Evolutionary conservation across 2,329 filamentous ascomycete genomes (phyloP), one percentile per base, ranked within the genome.

Genomic region (Nannizziopsis barbatae): DNA sequence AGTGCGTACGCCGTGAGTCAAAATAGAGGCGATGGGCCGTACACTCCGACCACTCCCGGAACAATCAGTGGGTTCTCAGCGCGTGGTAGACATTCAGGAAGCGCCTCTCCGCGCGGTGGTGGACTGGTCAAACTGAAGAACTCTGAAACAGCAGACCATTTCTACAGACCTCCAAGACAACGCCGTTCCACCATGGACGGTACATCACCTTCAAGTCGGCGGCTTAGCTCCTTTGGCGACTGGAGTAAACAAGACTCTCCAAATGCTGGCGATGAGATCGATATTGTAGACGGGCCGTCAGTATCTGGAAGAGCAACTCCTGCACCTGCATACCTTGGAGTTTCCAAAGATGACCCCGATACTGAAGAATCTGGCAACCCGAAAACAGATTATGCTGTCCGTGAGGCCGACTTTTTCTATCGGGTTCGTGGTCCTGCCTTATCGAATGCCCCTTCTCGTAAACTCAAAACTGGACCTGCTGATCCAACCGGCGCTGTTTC

Each of bases 321-420:
- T n/a, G 60, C 68, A 8, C 70, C 75, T 31, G 75, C 75, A 5
- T 77, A 77, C 57, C 61, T 79, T 27, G 71, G 73, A 15, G 68
- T 69, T 8, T 63, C 68, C n/a, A 67, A 66, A 51, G 75, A 76
- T 11, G 75, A 80, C 50, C 70, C 75, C n/a, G 73, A 75, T 39
- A 65, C 73, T 14, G 71, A 75, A 44, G 63, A 66, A 45, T 48
- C 42, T 32, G 64, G 57, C 55, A 71, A 67, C 50, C 81, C 79
- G 17, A 75, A 80, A 41, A 82, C 84, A 1, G 90, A 98, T 61
- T 96, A 96, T 61, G 83, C 89, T 1, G 92, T 90, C 0, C 83
- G 92, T 49, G 92, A 98, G 65, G 87, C 93, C 0, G 92, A 98
- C 64, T 95, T 95, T 59, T 96, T 96, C 67, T 96, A 98, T 59